These are phyloP conservation scores for Cavenderia fasciculata DNA, from an alignment of 78 protist genomes.

Conservation along the genomic window DNA sequence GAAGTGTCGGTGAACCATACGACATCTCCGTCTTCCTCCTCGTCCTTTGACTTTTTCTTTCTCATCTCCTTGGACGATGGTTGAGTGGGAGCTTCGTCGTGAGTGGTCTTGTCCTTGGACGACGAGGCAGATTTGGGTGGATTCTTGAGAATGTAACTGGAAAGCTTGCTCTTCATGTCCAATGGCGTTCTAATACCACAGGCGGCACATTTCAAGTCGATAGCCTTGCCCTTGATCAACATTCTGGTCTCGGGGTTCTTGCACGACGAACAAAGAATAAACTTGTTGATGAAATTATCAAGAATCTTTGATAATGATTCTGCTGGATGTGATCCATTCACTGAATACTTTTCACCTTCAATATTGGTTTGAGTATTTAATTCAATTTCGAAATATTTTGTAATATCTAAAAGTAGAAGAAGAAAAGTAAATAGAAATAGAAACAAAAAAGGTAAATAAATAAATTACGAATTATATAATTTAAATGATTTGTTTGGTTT, in stretches of 20 bases:
- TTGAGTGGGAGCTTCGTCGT: constrained; percentile 26
- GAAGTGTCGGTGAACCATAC: constrained; percentile 80
- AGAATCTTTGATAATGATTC: constrained; percentile 78
- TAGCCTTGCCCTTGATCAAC: constrained; percentile 24
- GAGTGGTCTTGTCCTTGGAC: neutral
- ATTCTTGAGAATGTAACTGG: constrained; percentile 84
- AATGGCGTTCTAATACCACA: constrained; percentile 80
- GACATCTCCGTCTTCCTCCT: constrained; percentile 65
- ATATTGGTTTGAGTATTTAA: constrained; percentile 88
- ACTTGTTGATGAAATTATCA: constrained; percentile 89
- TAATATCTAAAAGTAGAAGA: constrained; percentile 36
- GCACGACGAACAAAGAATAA: constrained; percentile 92
- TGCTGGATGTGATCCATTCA: constrained; percentile 87
- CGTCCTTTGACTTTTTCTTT: constrained; percentile 14
- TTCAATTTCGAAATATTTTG: constrained; percentile 93
- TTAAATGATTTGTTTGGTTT: neutral
- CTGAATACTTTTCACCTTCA: constrained; percentile 79
- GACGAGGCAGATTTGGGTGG: constrained; percentile 77
- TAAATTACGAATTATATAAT: no score
- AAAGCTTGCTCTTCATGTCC: constrained; percentile 54
- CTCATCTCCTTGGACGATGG: constrained; percentile 18
- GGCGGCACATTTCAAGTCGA: constrained; percentile 84
- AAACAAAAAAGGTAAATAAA: neutral
- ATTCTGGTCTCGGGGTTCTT: constrained; percentile 90
- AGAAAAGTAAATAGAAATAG: neutral